Evolutionary conservation across 805 yeast species (phyloP), one percentile per base, ranked within the genome.

Genomic region (Metschnikowia peoriensis): DNA sequence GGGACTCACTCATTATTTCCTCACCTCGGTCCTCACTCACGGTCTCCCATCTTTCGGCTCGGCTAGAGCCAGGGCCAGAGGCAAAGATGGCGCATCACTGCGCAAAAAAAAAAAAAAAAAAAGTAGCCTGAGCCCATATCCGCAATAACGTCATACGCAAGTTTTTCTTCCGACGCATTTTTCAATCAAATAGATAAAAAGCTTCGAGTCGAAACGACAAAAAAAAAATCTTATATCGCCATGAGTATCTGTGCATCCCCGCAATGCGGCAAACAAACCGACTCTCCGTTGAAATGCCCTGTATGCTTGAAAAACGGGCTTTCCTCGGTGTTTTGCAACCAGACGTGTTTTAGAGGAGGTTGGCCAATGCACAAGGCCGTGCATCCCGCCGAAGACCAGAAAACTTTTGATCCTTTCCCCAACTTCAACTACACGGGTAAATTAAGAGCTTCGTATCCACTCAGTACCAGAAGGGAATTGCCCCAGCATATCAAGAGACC

Each of bases 331-430:
- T 94, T 93, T 70, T 94, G 99, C 73, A 80, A 84, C 64, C 96
- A 92, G 59, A 71, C 72, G 1, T 93, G 99, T 69, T 93, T 89
- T 74, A 83, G 87, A 65, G 72, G 86, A 44, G 74, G 82, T 42
- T 88, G 90, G 83, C 70, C 79, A 14, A 67, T 76, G 14, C 99
- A 93, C 67, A 92, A 91, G 72, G 79, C 83, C 29, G 73, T 84
- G 49, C 97, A 92, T 67, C 76, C 76, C 29, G 60, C 66, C 12
- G 81, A 81, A 55, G 84, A 80, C 46, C 84, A 84, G 12, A 22
- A 71, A n/a, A 80, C 74, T 8, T 91, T 88, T 66, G 86, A 94
- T 61, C 99, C 99, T 44, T 94, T 89, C 72, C 96, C 97, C 28
- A 79, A 80, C 28, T 88, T 78, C 66, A 75, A 78, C 41, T 94